A percentile compares a stretch with the other conserved stretches of the same genome.
Evolutionary conservation across 2,329 filamentous ascomycete species (phyloP).

Genomic region (Gnomoniopsis smithogilvyi): DNA sequence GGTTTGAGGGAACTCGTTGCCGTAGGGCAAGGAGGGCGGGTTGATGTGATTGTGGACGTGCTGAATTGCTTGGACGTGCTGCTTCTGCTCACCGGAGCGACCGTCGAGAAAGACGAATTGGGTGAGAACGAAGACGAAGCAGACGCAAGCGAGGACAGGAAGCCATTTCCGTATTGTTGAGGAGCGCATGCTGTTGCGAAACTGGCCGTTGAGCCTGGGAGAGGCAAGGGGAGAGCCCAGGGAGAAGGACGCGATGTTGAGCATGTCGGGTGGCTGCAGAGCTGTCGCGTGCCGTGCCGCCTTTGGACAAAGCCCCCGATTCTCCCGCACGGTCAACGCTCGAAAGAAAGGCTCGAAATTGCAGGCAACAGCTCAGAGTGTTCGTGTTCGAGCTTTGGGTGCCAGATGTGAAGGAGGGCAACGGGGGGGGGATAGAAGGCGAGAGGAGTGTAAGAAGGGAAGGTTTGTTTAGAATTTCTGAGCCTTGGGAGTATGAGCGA

Average conservation of each 20-base stretch:
- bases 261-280: not conserved
- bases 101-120: not conserved
- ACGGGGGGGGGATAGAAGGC: too few species aligned
- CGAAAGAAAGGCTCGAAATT: not conserved
- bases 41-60: conserved; percentile 40
- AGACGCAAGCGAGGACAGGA: conserved; percentile 43
- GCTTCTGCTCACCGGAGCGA: not conserved
- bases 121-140: conserved; percentile 39
- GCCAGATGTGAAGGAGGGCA: too few species aligned
- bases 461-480: too few species aligned
- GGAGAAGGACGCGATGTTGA: conserved; percentile 4
- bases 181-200: conserved; percentile 28
- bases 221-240: conserved; percentile 21
- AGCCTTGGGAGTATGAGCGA: too few species aligned
- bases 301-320: not conserved
- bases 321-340: not conserved
- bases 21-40: conserved; percentile 3
- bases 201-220: conserved; percentile 25
- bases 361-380: too few species aligned
- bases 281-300: not conserved
- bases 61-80: conserved; percentile 28
- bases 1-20: conserved; percentile 22
- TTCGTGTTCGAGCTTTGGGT: too few species aligned
- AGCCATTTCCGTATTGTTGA: conserved; percentile 31
- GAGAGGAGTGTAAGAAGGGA: too few species aligned